Evolutionary conservation across 257 asterid genomes (phyloP), one percentile per base, ranked within the genome.

Genomic region (Scutellaria barbata): DNA sequence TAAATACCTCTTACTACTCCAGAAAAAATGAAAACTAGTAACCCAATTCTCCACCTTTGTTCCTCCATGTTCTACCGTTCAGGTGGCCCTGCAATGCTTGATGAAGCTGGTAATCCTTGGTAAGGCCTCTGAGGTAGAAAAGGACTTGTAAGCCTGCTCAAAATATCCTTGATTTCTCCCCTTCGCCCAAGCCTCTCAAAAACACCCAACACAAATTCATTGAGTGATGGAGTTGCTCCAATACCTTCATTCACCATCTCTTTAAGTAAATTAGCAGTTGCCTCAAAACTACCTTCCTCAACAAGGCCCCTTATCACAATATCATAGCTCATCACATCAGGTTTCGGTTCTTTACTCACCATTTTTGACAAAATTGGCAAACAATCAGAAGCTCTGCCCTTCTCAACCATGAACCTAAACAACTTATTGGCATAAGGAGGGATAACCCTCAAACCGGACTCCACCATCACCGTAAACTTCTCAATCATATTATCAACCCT

Each of bases 281-380:
- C 83, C 59, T 88, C 91, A 57, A 73, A 81, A 70, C 77, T 76
- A 61, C 88, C 87, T 18, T 72, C 82, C 17, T 69, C 71, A 13
- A 87, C 85, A 8, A 93, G 85, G 18, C 88, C 97, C 83, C 84
- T 87, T 66, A 87, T 74, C 70, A 93, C 88, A 63, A 87, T 53
- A 56, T 89, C 96, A 69, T 85, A 90, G 6, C 92, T 93, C 12
- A 85, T 86, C 50, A 81, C 93, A 81, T 93, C 97, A 5, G 97
- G 89, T 54, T 80, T 88, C n/a, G 96, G 97, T 63, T 93, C 98
- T 75, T 73, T 85, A 54, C 82, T 92, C 47, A 73, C 83, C 94
- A 90, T 90, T 79, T 76, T 89, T 11, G 80, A 74, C 76, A 93
- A 80, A 75, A 93, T 85, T 9, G 90, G 85, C 11, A 86, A 78